Percentiles rank a stretch among this genome's conserved stretches.
Conservation (phyloP, 2,329 filamentous ascomycete species). For the Cercospora sojina region DNA sequence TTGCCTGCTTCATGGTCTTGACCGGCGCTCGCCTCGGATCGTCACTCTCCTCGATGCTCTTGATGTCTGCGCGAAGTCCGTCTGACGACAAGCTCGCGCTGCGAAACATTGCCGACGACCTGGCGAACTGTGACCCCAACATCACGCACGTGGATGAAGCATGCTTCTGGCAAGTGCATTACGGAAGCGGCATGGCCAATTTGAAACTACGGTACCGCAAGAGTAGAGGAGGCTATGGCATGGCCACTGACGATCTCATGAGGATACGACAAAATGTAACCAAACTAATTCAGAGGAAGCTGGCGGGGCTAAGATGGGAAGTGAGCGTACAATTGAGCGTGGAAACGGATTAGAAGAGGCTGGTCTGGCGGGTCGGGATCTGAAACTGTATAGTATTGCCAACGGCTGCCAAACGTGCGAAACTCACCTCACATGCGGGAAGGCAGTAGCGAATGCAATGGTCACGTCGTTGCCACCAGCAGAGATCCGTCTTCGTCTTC, state of each 20-base stretch:
- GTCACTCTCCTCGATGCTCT: slow-evolving; percentile 85
- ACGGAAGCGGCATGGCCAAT: slow-evolving; percentile 94
- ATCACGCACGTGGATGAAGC: slow-evolving; percentile 82
- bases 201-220: slow-evolving; percentile 69
- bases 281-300: slow-evolving; percentile 75
- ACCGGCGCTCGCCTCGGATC: slow-evolving; percentile 81
- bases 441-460: neutral
- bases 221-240: slow-evolving; percentile 61
- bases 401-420: neutral
- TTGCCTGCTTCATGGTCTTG: slow-evolving; percentile 84
- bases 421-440: neutral
- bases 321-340: slow-evolving; percentile 76
- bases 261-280: slow-evolving; percentile 74
- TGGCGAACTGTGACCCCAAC: slow-evolving; percentile 70
- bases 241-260: slow-evolving; percentile 56
- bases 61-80: slow-evolving; percentile 73
- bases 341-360: slow-evolving; percentile 18
- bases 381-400: neutral
- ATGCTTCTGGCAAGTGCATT: slow-evolving; percentile 98
- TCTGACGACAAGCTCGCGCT: slow-evolving; percentile 52
- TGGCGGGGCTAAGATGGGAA: slow-evolving; percentile 91
- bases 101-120: slow-evolving; percentile 75
- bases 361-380: neutral
- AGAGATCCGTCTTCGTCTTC: neutral
- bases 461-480: neutral